Percentiles rank a stretch among this genome's conserved stretches.
phyloP scores from a whole-genome alignment of 1,139 yeast species.

The Suhomyces chickasaworum region DNA sequence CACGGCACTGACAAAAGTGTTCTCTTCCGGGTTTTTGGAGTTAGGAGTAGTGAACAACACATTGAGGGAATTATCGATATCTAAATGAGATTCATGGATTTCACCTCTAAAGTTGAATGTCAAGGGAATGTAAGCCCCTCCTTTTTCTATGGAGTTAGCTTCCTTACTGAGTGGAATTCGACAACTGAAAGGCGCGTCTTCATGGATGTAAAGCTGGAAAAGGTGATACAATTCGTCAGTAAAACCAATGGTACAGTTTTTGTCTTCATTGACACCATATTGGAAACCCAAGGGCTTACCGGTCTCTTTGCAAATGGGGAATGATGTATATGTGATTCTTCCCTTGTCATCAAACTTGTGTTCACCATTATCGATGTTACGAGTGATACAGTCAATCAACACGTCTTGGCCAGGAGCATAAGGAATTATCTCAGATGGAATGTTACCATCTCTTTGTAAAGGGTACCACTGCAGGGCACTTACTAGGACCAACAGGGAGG shows the following conservation, averaged over 20 bases:
- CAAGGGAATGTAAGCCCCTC: slow-evolving; percentile 61
- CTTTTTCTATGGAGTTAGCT: slow-evolving; percentile 42
- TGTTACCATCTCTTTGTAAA: slow-evolving; percentile 37
- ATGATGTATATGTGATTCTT: slow-evolving; percentile 58
- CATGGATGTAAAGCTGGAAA: slow-evolving; percentile 74
- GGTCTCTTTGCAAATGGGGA: slow-evolving; percentile 68
- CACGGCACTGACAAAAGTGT: slow-evolving; percentile 52
- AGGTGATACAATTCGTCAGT: slow-evolving; percentile 72
- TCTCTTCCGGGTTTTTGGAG: slow-evolving; percentile 28
- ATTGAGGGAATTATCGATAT: slow-evolving; percentile 62
- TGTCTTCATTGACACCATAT: slow-evolving; percentile 55
- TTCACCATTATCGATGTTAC: slow-evolving; percentile 76
- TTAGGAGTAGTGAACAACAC: slow-evolving; percentile 50
- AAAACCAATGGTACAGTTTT: slow-evolving; percentile 63
- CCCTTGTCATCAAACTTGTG: slow-evolving; percentile 65
- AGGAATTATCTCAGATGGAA: slow-evolving; percentile 39
- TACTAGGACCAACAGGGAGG: slow-evolving; percentile 8
- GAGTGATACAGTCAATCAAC: slow-evolving; percentile 59
- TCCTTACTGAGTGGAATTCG: slow-evolving; percentile 55
- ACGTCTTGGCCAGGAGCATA: slow-evolving; percentile 49
- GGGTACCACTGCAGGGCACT: slow-evolving; percentile 37
- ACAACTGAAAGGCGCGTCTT: slow-evolving; percentile 76
- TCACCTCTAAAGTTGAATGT: slow-evolving; percentile 69
- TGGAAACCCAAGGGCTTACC: slow-evolving; percentile 55
- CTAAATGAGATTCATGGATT: slow-evolving; percentile 68